Evolutionary conservation across 176 grass and related monocot species (phyloP).

Genomic region (Carex myosuroides): DNA sequence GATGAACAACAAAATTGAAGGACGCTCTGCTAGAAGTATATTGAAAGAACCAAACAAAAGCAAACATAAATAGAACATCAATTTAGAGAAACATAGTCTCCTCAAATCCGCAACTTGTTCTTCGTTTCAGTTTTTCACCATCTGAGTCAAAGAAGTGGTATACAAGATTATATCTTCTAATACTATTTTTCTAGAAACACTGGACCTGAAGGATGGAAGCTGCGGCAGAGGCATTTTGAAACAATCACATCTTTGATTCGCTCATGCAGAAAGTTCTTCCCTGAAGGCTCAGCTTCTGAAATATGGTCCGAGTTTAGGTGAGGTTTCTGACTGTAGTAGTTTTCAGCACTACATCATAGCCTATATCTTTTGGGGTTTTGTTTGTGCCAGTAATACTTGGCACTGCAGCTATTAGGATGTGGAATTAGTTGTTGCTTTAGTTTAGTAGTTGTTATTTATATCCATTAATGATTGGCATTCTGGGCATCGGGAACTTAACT

Average conservation of each 20-base stretch:
- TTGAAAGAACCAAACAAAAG: background rate
- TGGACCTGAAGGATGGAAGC: slow-evolving; percentile 94
- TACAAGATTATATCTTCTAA: background rate
- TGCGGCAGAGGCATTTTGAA: slow-evolving; percentile 77
- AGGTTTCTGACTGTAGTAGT: background rate
- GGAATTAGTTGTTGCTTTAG: background rate
- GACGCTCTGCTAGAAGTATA: background rate
- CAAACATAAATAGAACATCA: slow-evolving; percentile 6
- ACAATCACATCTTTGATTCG: slow-evolving; percentile 64
- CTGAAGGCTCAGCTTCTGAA: slow-evolving; percentile 71
- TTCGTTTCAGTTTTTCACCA: background rate
- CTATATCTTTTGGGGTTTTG: background rate
- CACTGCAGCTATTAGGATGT: background rate
- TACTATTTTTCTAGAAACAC: slow-evolving; percentile 50
- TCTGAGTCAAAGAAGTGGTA: background rate
- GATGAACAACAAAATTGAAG: background rate
- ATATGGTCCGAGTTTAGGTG: slow-evolving; percentile 96
- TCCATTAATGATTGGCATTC: background rate
- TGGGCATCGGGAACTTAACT: background rate
- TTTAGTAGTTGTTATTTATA: background rate
- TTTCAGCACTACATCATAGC: background rate
- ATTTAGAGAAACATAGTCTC: background rate
- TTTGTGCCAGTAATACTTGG: background rate
- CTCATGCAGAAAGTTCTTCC: slow-evolving; percentile 72
- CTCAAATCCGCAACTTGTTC: background rate